Conservation (phyloP, 148 eudicot species). For the Silene uniflora region DNA sequence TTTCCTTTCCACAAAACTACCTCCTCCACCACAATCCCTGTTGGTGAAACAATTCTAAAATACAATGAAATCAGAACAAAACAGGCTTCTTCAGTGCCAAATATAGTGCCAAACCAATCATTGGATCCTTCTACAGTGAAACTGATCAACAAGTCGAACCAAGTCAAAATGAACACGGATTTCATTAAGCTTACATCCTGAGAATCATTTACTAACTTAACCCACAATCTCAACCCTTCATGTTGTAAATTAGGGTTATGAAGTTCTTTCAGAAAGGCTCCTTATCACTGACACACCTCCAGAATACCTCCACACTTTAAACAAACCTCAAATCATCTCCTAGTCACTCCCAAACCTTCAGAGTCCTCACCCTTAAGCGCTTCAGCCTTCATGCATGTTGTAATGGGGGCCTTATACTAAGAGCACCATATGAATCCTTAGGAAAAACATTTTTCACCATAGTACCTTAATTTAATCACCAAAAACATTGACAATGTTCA, state of each 20-base stretch:
- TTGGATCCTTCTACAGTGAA: too few relatives aligned
- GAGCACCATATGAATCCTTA: not conserved
- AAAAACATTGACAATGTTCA: too few relatives aligned
- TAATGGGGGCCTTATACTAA: not conserved
- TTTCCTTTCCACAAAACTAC: not conserved
- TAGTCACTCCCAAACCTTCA: too few relatives aligned
- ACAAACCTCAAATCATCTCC: too few relatives aligned
- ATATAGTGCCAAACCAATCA: too few relatives aligned
- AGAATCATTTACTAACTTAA: too few relatives aligned
- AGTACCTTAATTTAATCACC: too few relatives aligned
- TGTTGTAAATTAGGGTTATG: not conserved
- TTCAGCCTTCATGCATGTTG: too few relatives aligned
- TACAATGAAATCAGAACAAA: not conserved
- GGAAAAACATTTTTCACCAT: not conserved
- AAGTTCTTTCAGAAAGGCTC: not conserved
- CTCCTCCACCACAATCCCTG: not conserved
- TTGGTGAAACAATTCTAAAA: not conserved
- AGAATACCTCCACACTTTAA: too few relatives aligned
- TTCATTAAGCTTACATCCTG: not conserved
- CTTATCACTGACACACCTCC: too few relatives aligned
- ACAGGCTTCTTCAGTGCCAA: not conserved
- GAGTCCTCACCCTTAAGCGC: too few relatives aligned
- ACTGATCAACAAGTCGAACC: not conserved
- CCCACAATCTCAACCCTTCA: not conserved
- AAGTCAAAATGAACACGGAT: not conserved